Evolutionary conservation across 139 green algal species (phyloP), one percentile per base, ranked within the genome.

Genomic region (Yamagishiella unicocca): DNA sequence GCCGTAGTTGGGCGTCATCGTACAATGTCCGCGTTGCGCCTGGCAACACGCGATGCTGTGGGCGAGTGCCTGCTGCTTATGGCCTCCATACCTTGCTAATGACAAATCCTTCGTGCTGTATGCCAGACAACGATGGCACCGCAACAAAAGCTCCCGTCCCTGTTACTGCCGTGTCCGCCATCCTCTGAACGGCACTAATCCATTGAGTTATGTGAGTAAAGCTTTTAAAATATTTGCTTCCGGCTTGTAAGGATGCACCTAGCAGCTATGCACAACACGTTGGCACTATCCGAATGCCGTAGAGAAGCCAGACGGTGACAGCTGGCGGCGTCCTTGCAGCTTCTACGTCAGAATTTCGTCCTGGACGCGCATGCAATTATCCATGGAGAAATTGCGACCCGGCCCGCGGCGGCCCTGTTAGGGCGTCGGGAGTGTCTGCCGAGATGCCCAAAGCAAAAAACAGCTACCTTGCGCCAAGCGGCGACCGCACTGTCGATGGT

Each of bases 401-500:
- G 50, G 50, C 50, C 12, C 12, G 50, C 50, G 17, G 12, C 12
- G 50, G 12, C 17, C 17, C 14, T 17, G 12, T 58, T 58, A 58
- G 50, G 50, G 14, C 14, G 50, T 25, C 12, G 14, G 14, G 50
- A 58, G 14, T 58, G 50, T n/a, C 50, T 58, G 58, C 6, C 70
- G 38, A 55, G 35, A 78, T 74, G 66, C 2, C 66, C 25, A 78
- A 17, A 40, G 21, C 35, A 5, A 83, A 38, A n/a, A 83, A 83
- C 54, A 72, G 25, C 46, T 83, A 72, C 17, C 21, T 83, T 29
- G 55, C 22, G 21, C 21, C 61, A 17, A 85, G 29, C 22, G 79
- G 79, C 4, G 61, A 75, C 61, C 58, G 79, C 61, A 64, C 4
- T 21, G 31, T 85, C 35, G 79, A 85, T 75, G 61, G 79, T 85